These are phyloP conservation scores for Pestalotiopsis sp. DNA, from an alignment of 2,329 filamentous ascomycete species.

Conservation along the genomic window DNA sequence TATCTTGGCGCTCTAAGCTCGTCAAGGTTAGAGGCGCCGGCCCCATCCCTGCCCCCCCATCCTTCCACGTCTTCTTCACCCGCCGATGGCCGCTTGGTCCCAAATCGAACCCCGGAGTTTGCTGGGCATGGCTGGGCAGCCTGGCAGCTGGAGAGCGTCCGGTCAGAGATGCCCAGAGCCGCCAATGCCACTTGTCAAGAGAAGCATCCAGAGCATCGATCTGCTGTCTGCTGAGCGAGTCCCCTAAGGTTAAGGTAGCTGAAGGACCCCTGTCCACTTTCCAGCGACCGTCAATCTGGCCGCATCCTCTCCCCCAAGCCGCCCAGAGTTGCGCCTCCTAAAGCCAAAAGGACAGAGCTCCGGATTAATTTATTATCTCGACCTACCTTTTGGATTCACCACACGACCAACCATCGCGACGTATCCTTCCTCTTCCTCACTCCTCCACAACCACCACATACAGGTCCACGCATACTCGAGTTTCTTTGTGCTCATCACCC, in stretches of 20 bases:
- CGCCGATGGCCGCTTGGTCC: background rate
- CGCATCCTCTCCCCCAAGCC: constrained; percentile 10
- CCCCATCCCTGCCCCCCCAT: background rate
- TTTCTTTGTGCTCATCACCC: constrained; percentile 1
- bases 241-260: background rate
- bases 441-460: background rate
- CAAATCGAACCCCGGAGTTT: background rate
- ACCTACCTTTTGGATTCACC: background rate
- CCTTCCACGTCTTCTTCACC: background rate
- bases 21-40: background rate
- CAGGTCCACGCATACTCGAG: background rate
- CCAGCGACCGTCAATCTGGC: constrained; percentile 15
- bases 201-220: background rate
- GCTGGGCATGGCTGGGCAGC: background rate
- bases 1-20: background rate
- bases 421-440: background rate
- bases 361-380: constrained; percentile 1
- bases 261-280: background rate
- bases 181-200: constrained; percentile 9
- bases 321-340: background rate
- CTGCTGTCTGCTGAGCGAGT: background rate
- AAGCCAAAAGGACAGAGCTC: background rate
- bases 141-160: background rate
- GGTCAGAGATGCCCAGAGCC: background rate
- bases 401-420: constrained; percentile 7